A percentile compares a stretch with the other conserved stretches of the same genome.
phyloP scores from a whole-genome alignment of 345 rosid species.

The Sisymbrium irio region DNA sequence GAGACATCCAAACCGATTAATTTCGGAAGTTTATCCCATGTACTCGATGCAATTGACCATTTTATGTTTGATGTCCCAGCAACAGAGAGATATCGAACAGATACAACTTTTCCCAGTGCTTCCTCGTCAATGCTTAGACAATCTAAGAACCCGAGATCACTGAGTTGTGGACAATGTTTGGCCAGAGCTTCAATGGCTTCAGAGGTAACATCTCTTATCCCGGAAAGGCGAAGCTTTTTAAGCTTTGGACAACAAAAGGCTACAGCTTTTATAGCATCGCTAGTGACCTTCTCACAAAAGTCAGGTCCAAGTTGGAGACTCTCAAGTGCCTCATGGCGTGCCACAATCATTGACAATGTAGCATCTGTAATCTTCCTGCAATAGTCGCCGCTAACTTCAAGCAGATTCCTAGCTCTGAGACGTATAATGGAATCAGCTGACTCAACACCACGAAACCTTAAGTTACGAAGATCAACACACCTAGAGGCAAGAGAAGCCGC shows the following conservation, averaged over 20 bases:
- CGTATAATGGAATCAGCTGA: slow-evolving; percentile 71
- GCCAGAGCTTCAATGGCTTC: slow-evolving; percentile 77
- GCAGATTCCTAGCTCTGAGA: slow-evolving; percentile 59
- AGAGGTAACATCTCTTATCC: slow-evolving; percentile 60
- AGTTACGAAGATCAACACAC: slow-evolving; percentile 54
- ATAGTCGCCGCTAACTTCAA: slow-evolving; percentile 73
- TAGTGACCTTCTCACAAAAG: slow-evolving; percentile 73
- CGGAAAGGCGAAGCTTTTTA: slow-evolving; percentile 70
- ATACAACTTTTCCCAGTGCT: slow-evolving; percentile 54
- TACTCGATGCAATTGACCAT: slow-evolving; percentile 59
- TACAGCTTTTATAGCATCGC: slow-evolving; percentile 66
- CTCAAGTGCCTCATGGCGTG: slow-evolving; percentile 71
- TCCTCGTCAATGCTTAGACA: slow-evolving; percentile 64
- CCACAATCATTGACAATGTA: slow-evolving; percentile 64
- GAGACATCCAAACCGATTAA: slow-evolving; percentile 75
- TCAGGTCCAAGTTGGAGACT: slow-evolving; percentile 86
- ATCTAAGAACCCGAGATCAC: slow-evolving; percentile 70
- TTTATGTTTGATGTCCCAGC: slow-evolving; percentile 81
- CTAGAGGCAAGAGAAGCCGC: slow-evolving; percentile 60
- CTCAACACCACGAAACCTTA: slow-evolving; percentile 75
- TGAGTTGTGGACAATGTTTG: slow-evolving; percentile 56
- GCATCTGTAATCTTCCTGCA: slow-evolving; percentile 81
- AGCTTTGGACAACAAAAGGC: slow-evolving; percentile 74
- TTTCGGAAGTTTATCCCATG: slow-evolving; percentile 70
- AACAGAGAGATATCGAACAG: slow-evolving; percentile 64